Base-by-base conservation (phyloP, 139 green algal genomes). In the Chlorella sp. region DNA sequence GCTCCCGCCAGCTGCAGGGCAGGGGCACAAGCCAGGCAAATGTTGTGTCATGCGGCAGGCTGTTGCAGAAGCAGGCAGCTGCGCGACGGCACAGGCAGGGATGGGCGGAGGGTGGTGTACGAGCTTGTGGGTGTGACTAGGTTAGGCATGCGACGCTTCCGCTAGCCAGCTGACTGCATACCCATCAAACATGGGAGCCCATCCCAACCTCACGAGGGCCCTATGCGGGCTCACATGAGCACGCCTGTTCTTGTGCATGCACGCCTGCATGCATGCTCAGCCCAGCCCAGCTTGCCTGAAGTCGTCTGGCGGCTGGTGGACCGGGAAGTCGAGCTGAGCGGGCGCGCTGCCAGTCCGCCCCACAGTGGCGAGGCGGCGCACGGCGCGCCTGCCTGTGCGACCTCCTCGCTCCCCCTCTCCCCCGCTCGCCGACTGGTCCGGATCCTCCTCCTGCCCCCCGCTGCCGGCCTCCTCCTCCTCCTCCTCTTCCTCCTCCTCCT, bases 1-100 rank as follows among this genome's bases (percentile, higher is more conserved):
- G 57, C 9, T 86, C 73, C 26, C 48, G 66, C 81, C 82, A 91
- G 86, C 68, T 86, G 86, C 36, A 83, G 24, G 19, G 4, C 14
- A 53, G 30, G 78, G 78, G 48, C 48, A 9, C 75, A 48, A 34
- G 19, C 18, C 37, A 60, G 77, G 36, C 36, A 81, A 19, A 81
- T 15, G 76, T 3, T 11, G 18, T 32, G 73, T 3, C 69, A 77
- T 15, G 36, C 76, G 76, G 76, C 18, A 32, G 26, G 76, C 36
- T 15, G 37, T 15, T 22, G 73, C 22, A 5, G 73, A 42, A 34
- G 39, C 39, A 21, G 21, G 77, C 19, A 61, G 9, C 7, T 57
- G 48, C 9, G 48, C 7, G 48, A 0, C 19, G 81, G 21, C n/a
- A 32, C n/a, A n/a, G 5, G 79, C 79, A 85, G 40, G 32, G n/a